Evolutionary conservation across 2,329 filamentous ascomycete genomes (phyloP), one percentile per base, ranked within the genome.

Genomic region (Colletotrichum spaethianum): DNA sequence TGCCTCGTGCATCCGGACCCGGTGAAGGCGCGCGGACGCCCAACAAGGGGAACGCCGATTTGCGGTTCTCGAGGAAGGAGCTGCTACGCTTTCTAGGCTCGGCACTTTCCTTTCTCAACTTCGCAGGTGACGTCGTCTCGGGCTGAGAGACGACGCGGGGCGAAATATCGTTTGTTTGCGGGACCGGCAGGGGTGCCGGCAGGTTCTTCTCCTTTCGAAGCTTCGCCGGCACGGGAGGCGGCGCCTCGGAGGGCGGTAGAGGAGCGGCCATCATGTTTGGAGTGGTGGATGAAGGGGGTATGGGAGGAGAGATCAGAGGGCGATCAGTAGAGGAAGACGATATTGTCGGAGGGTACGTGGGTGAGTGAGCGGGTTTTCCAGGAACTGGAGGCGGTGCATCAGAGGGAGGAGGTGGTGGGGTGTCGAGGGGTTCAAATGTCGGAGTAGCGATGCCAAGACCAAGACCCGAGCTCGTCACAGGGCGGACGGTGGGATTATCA

Each of bases 1-100:
- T 83, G 11, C 82, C 83, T 36, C 86, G 82, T 1, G 79, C 60
- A 36, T 85, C 82, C 46, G 80, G 76, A 4, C 79, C 77, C 5
- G 84, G 79, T 14, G 82, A 82, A 16, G 77, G 76, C 14, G 77
- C 74, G 55, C 76, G 79, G 52, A 79, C 71, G 31, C 68, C 77
- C 50, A 76, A 70, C 28, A 74, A 73, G 63, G 78, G 64, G 48
- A 76, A 73, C 57, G 75, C 72, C 12, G 72, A 63, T 38, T 53
- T 74, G 44, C 70, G 76, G 31, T 50, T 75, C 55, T 74, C 66
- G 26, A 80, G 78, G 44, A 81, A 78, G 18, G 82, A 83, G 61
- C 72, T 79, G 73, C 81, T 82, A 59, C 82, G 79, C 59, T 78
- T 75, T 40, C 80, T 77, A 60, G 72, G 44, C 16, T 77, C 78